Percentiles rank a stretch among this genome's conserved stretches.
Evolutionary conservation across 352 stramenopile genomes (phyloP).

Genomic region (Phytopythium chamaehyphon): DNA sequence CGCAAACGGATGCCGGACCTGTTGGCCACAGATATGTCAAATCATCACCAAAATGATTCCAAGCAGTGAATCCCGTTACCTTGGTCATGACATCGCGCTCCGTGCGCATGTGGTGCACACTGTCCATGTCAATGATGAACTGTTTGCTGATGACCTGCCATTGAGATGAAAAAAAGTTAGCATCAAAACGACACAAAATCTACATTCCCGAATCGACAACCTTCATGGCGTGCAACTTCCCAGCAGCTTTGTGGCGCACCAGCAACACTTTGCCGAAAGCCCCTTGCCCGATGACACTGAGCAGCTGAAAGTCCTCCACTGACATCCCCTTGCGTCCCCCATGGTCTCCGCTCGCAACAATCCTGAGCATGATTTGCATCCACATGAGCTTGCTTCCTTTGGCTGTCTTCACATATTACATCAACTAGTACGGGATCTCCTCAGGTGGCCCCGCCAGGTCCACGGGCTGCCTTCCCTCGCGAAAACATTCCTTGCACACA

Average conservation of each 20-base stretch:
- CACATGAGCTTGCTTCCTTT: slow-evolving; percentile 3
- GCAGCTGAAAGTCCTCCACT: slow-evolving; percentile 95
- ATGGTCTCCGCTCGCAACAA: slow-evolving; percentile 15
- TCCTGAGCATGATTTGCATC: neutral
- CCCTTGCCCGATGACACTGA: slow-evolving; percentile 94
- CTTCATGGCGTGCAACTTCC: slow-evolving; percentile 81
- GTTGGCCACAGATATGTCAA: slow-evolving; percentile 9
- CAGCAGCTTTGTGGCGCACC: slow-evolving; percentile 53
- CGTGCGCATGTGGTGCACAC: slow-evolving; percentile 72
- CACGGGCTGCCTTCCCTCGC: slow-evolving; percentile 30
- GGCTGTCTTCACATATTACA: neutral
- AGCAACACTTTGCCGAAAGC: slow-evolving; percentile 81
- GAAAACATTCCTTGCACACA: slow-evolving; percentile 77
- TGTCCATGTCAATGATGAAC: slow-evolving; percentile 76
- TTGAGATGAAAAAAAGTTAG: neutral
- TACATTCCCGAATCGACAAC: too few species aligned
- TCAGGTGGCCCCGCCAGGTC: slow-evolving; percentile 29
- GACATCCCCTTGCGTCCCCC: slow-evolving; percentile 38
- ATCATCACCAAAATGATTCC: neutral
- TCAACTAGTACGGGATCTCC: slow-evolving; percentile 12
- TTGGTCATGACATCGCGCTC: slow-evolving; percentile 87
- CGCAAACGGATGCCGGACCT: slow-evolving; percentile 82
- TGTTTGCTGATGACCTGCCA: slow-evolving; percentile 83
- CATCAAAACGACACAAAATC: neutral
- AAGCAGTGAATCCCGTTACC: slow-evolving; percentile 16